Conservation (phyloP, 352 stramenopile genomes). For the Stramenopiles sp. region DNA sequence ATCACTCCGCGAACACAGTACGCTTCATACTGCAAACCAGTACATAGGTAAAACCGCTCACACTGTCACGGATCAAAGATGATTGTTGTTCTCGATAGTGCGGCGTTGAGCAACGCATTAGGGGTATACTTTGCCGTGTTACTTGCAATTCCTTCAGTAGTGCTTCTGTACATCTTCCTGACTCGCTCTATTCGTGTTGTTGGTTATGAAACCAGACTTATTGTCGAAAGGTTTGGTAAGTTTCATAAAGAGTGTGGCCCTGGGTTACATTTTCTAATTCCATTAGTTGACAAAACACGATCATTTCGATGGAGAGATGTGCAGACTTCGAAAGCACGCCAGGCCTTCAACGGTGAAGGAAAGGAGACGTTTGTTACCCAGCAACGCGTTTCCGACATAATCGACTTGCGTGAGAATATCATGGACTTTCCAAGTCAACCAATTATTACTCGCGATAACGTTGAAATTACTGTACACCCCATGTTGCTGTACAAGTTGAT, state of each 20-base stretch:
- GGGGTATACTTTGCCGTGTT: too few relatives aligned
- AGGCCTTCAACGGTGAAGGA: not conserved
- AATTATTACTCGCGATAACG: conserved; percentile 29
- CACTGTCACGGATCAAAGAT: too few relatives aligned
- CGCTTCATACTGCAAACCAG: too few relatives aligned
- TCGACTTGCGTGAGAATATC: conserved; percentile 15
- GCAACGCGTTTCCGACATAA: not conserved
- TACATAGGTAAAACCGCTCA: too few relatives aligned
- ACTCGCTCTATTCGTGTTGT: conserved; percentile 14
- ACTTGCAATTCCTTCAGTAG: too few relatives aligned
- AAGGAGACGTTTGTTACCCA: conserved; percentile 2
- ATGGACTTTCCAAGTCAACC: conserved; percentile 19
- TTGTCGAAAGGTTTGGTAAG: conserved; percentile 19
- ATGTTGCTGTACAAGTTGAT: conserved; percentile 25
- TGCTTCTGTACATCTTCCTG: conserved; percentile 14
- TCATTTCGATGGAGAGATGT: not conserved
- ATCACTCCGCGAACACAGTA: too few relatives aligned
- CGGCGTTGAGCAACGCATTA: too few relatives aligned
- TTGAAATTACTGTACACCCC: conserved; percentile 25
- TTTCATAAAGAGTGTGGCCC: conserved; percentile 17
- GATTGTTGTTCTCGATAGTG: too few relatives aligned
- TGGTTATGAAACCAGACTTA: conserved; percentile 21
- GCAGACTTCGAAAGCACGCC: conserved; percentile 12
- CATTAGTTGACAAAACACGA: conserved; percentile 21
- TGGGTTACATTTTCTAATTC: conserved; percentile 25